Percentiles rank a stretch among this genome's conserved stretches.
Conservation (phyloP, 768 basidiomycete genomes). For the Boletus subparvulus region DNA sequence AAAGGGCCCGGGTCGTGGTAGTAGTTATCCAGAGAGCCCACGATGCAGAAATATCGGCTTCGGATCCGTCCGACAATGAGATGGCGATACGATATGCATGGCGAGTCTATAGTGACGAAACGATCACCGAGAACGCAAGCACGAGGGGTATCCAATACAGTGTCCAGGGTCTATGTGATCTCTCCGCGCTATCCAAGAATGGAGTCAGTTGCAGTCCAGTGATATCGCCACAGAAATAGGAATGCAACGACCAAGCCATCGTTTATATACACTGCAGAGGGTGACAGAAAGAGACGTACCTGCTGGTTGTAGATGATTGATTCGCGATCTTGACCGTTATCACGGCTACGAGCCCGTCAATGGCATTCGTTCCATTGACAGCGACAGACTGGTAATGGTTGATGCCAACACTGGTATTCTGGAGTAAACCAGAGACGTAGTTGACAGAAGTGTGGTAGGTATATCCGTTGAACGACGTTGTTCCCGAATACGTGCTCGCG, state of each 20-base stretch:
- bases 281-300: slow-evolving; percentile 15
- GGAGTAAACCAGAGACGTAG: slow-evolving; percentile 70
- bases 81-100: not conserved
- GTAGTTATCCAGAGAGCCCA: not conserved
- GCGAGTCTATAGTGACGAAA: slow-evolving; percentile 13
- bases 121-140: slow-evolving; percentile 9
- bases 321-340: slow-evolving; percentile 66
- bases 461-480: slow-evolving; percentile 62
- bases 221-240: not conserved
- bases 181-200: slow-evolving; percentile 13
- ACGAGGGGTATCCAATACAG: slow-evolving; percentile 15
- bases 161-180: slow-evolving; percentile 7
- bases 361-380: slow-evolving; percentile 52
- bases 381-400: slow-evolving; percentile 64
- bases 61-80: not conserved
- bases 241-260: not conserved
- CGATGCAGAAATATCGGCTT: not conserved
- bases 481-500: slow-evolving; percentile 57
- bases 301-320: slow-evolving; percentile 28
- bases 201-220: not conserved
- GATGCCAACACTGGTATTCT: slow-evolving; percentile 65
- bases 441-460: slow-evolving; percentile 69
- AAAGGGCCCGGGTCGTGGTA: not conserved
- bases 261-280: not conserved
- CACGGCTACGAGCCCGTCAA: slow-evolving; percentile 83